These are phyloP conservation scores for Jaltomata sinuosa DNA, from an alignment of 257 asterid genomes.

Conservation along the genomic window DNA sequence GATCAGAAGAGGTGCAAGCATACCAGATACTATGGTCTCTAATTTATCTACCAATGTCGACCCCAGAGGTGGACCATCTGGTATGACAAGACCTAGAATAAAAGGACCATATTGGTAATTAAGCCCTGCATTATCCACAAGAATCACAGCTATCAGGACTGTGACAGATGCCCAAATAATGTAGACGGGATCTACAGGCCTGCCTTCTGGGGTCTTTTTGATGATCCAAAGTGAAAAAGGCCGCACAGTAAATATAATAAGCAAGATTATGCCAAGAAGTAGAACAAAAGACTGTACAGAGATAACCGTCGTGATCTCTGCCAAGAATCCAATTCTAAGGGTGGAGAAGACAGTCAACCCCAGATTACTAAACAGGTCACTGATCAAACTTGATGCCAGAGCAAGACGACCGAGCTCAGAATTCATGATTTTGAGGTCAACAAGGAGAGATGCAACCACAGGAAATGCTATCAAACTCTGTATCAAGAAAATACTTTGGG, in stretches of 20 bases:
- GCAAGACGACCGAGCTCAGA: slow-evolving; percentile 90
- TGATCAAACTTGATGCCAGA: slow-evolving; percentile 54
- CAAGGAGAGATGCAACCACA: slow-evolving; percentile 66
- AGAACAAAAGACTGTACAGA: slow-evolving; percentile 27
- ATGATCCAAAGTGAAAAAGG: slow-evolving; percentile 52
- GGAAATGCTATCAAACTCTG: slow-evolving; percentile 63
- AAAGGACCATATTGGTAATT: slow-evolving; percentile 73
- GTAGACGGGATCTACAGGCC: slow-evolving; percentile 36
- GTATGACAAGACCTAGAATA: slow-evolving; percentile 61
- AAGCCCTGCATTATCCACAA: slow-evolving; percentile 60
- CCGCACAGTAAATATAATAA: slow-evolving; percentile 40
- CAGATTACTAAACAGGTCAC: slow-evolving; percentile 49
- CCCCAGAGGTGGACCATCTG: slow-evolving; percentile 93
- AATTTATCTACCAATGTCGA: slow-evolving; percentile 63
- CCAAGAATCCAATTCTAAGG: slow-evolving; percentile 34
- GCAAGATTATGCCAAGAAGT: slow-evolving; percentile 17
- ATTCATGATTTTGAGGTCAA: slow-evolving; percentile 73
- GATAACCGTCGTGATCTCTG: slow-evolving; percentile 15
- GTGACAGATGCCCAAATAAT: slow-evolving; percentile 29
- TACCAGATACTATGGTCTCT: slow-evolving; percentile 55
- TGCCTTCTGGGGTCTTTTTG: slow-evolving; percentile 70
- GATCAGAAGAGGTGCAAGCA: slow-evolving; percentile 71
- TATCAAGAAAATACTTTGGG: slow-evolving; percentile 20
- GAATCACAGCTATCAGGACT: slow-evolving; percentile 45
- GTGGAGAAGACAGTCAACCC: slow-evolving; percentile 25